Percentiles rank a stretch among this genome's conserved stretches.
These are phyloP conservation scores for Sophora flavescens DNA, from an alignment of 306 rosid genomes.

Conservation along the genomic window DNA sequence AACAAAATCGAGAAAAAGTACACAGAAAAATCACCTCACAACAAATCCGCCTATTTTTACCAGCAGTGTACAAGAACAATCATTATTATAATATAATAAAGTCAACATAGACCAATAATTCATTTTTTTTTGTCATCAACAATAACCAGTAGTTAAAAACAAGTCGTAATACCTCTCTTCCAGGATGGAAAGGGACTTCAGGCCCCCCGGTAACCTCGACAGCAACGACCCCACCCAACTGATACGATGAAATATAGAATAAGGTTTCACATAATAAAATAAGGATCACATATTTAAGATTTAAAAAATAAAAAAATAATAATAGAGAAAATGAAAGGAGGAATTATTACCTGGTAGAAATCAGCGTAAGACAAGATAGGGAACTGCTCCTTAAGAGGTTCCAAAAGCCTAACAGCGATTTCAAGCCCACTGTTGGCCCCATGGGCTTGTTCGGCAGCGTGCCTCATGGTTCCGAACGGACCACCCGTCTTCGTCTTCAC, in stretches of 20 bases:
- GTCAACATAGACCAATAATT: too few relatives aligned
- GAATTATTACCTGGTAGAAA: constrained; percentile 67
- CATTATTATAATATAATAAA: too few relatives aligned
- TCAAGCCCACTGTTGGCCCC: constrained; percentile 76
- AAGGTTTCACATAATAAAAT: too few relatives aligned
- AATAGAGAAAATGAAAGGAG: too few relatives aligned
- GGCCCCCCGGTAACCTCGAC: constrained; percentile 85
- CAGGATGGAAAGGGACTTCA: constrained; percentile 80
- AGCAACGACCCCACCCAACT: constrained; percentile 84
- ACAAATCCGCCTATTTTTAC: too few relatives aligned
- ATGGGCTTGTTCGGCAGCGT: constrained; percentile 61
- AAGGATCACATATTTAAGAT: too few relatives aligned
- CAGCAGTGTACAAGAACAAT: too few relatives aligned
- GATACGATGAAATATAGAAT: neutral
- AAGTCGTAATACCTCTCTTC: constrained; percentile 61
- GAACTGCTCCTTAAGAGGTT: constrained; percentile 79
- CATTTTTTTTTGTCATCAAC: too few relatives aligned
- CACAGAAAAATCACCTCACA: too few relatives aligned
- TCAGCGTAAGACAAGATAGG: constrained; percentile 72
- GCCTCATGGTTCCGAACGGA: constrained; percentile 76
- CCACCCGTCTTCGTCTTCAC: constrained; percentile 69
- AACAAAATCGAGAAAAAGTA: too few relatives aligned
- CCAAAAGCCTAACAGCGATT: constrained; percentile 72
- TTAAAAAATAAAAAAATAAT: too few relatives aligned
- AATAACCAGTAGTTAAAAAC: too few relatives aligned